phyloP scores from a whole-genome alignment of 345 rosid genomes.

The Lenwebbia sp. region DNA sequence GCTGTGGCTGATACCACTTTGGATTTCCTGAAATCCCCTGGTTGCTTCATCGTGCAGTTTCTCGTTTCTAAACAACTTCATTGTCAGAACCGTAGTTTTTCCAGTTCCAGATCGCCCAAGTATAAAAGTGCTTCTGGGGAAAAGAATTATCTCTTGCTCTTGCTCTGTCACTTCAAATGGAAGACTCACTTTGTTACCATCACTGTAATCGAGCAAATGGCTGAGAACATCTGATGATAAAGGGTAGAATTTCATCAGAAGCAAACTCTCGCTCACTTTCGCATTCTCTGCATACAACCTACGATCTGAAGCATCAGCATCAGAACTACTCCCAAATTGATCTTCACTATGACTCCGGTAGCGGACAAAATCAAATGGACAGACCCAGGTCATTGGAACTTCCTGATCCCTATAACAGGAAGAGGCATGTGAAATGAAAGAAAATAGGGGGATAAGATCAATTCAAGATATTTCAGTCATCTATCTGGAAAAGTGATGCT shows the following conservation, averaged over 20 bases:
- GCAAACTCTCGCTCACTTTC: conserved; percentile 37
- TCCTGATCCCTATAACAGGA: conserved; percentile 21
- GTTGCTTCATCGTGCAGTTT: conserved; percentile 11
- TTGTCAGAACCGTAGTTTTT: conserved; percentile 39
- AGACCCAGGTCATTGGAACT: conserved; percentile 29
- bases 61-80: conserved; percentile 34
- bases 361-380: conserved; percentile 15
- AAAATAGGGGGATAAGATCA: not conserved
- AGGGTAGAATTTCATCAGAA: conserved; percentile 45
- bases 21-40: conserved; percentile 5
- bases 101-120: conserved; percentile 54
- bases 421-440: not conserved
- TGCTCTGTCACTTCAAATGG: conserved; percentile 50
- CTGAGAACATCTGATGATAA: conserved; percentile 21
- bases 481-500: not conserved
- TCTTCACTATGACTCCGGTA: not conserved
- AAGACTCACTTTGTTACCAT: conserved; percentile 21
- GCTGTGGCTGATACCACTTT: not conserved
- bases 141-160: conserved; percentile 24
- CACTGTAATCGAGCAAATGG: conserved; percentile 27
- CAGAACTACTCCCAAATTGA: conserved; percentile 3
- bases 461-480: not conserved
- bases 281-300: conserved; percentile 22
- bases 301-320: not conserved
- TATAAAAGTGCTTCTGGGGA: conserved; percentile 30